Evolutionary conservation across 495 filamentous ascomycete species (phyloP).

Genomic region (Xylaria venustula): DNA sequence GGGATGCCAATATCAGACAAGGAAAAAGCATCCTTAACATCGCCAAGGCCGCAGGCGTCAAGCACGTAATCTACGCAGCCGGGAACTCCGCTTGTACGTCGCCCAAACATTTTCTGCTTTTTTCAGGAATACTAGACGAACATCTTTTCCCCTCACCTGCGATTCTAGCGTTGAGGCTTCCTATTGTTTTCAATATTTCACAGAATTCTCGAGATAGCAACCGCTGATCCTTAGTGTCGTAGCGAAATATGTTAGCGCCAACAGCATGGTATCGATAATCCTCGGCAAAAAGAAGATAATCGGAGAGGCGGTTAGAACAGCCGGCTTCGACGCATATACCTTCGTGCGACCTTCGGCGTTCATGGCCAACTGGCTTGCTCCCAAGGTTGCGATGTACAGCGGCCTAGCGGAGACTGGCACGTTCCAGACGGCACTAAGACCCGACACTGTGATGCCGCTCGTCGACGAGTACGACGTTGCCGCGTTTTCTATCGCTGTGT

Average conservation of each 20-base stretch:
- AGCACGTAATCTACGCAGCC: conserved; percentile 40
- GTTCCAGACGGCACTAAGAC: conserved; percentile 17
- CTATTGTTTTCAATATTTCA: no score
- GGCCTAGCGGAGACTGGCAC: conserved; percentile 35
- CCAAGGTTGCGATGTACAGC: conserved; percentile 36
- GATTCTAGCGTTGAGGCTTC: no score
- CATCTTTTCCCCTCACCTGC: no score
- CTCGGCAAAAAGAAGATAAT: conserved; percentile 37
- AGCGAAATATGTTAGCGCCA: conserved; percentile 17
- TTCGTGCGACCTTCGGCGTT: conserved; percentile 51
- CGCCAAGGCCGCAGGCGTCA: conserved; percentile 41
- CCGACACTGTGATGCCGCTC: conserved; percentile 35
- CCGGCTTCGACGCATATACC: conserved; percentile 42
- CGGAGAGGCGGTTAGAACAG: conserved; percentile 36
- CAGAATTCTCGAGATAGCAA: no score
- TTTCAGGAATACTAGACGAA: no score
- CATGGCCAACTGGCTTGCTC: conserved; percentile 49
- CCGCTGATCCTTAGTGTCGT: conserved; percentile 18
- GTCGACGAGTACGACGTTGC: conserved; percentile 51
- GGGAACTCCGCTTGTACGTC: no score
- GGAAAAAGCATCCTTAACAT: conserved; percentile 39
- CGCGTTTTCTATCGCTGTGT: conserved; percentile 42
- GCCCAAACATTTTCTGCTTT: no score
- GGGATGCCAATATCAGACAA: conserved; percentile 32
- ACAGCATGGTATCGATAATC: conserved; percentile 22